Conservation (phyloP, 2,329 filamentous ascomycete genomes). For the Chrysoporthe deuterocubensis region DNA sequence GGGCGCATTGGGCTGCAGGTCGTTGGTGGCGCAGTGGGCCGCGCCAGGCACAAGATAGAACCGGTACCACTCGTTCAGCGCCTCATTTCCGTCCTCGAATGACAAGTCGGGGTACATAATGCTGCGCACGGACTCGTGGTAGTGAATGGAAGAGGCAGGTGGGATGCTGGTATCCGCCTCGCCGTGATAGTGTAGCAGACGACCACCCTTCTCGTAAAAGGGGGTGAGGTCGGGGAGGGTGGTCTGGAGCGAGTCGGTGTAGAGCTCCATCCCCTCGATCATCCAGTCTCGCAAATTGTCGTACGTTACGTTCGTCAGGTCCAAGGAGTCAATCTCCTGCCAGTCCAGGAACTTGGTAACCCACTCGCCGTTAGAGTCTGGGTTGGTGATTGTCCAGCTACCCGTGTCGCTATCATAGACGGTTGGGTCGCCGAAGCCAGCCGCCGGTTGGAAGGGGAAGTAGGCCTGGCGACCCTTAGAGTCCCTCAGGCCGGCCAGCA, state of each 20-base stretch:
- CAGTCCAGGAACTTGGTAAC: conserved; percentile 37
- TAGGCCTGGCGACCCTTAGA: conserved; percentile 41
- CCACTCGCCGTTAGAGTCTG: conserved; percentile 32
- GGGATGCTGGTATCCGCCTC: conserved; percentile 37
- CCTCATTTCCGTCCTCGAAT: conserved; percentile 29
- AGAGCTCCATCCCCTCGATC: conserved; percentile 28
- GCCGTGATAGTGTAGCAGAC: conserved; percentile 40
- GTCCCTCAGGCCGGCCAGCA: conserved; percentile 40
- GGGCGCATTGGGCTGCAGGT: background rate
- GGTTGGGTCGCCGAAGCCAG: conserved; percentile 38
- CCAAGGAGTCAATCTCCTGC: conserved; percentile 34
- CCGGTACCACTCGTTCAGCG: conserved; percentile 50
- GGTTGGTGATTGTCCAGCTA: background rate
- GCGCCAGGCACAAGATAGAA: conserved; percentile 52
- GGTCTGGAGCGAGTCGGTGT: conserved; percentile 27
- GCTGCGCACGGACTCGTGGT: background rate
- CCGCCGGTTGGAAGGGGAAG: conserved; percentile 40
- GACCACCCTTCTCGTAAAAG: conserved; percentile 34
- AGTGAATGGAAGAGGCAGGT: conserved; percentile 25
- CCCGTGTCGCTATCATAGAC: conserved; percentile 38
- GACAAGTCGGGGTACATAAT: conserved; percentile 34
- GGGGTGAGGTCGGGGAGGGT: conserved; percentile 37
- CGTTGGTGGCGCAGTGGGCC: conserved; percentile 42
- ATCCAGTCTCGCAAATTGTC: conserved; percentile 35
- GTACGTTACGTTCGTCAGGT: conserved; percentile 35